Percentiles rank a stretch among this genome's conserved stretches.
phyloP scores from a whole-genome alignment of 176 grass and related monocot species.

The Carex pumila region DNA sequence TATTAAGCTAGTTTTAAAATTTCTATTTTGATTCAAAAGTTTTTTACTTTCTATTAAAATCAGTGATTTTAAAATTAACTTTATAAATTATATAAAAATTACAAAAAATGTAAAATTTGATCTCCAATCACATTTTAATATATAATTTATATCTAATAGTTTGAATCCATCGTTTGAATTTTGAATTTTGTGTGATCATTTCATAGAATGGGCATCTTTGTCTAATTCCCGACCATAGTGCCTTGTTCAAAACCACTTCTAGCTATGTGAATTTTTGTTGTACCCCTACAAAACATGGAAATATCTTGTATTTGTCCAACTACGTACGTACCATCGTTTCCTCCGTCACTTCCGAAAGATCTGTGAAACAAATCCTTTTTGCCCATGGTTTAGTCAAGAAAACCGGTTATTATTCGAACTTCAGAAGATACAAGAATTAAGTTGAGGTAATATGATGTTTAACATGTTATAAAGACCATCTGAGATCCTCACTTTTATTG shows the following conservation, averaged over 20 bases:
- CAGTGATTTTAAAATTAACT: too few relatives aligned
- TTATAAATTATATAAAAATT: too few relatives aligned
- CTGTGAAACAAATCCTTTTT: not conserved
- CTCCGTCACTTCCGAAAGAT: not conserved
- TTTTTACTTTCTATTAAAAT: too few relatives aligned
- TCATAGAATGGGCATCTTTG: slow-evolving; percentile 5
- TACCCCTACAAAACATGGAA: not conserved
- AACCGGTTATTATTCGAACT: not conserved
- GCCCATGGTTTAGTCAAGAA: too few relatives aligned
- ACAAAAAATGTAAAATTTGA: too few relatives aligned
- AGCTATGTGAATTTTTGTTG: not conserved
- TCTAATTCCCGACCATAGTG: not conserved
- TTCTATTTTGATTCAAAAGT: too few relatives aligned
- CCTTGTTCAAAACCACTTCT: not conserved
- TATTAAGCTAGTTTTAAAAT: too few relatives aligned
- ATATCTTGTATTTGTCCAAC: too few relatives aligned
- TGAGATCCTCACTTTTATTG: not conserved
- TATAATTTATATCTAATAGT: too few relatives aligned
- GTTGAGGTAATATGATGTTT: not conserved
- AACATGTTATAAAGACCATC: not conserved
- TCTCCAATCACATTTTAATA: too few relatives aligned
- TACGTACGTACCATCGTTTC: not conserved
- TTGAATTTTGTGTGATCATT: too few relatives aligned
- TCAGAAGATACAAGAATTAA: not conserved
- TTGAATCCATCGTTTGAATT: too few relatives aligned